A percentile compares a stretch with the other conserved stretches of the same genome.
Conservation (phyloP, 1,284 basidiomycete genomes). For the Ceratobasidium sp. region DNA sequence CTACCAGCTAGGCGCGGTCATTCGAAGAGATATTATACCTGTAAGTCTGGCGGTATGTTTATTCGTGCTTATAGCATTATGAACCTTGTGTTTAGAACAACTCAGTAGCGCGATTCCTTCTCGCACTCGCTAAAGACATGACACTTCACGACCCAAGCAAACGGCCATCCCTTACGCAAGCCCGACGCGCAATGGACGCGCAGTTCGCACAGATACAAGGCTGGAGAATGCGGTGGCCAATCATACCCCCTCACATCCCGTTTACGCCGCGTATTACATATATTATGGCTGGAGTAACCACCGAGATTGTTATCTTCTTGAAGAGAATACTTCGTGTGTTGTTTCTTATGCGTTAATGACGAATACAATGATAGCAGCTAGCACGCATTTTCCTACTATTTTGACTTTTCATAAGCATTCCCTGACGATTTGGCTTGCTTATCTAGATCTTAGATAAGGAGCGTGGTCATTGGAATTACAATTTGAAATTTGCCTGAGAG, state of each 20-base stretch:
- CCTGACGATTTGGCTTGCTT: too few species aligned
- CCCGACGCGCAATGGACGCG: not conserved
- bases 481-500: too few species aligned
- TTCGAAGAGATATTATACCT: not conserved
- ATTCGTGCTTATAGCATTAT: not conserved
- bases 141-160: not conserved
- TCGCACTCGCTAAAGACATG: slow-evolving; percentile 1
- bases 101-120: not conserved
- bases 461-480: too few species aligned
- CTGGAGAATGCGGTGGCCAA: slow-evolving; percentile 8
- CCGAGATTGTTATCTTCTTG: too few species aligned
- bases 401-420: too few species aligned
- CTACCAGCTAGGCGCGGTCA: not conserved
- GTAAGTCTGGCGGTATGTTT: not conserved
- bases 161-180: not conserved
- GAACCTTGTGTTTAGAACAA: not conserved
- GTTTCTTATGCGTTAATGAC: too few species aligned
- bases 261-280: too few species aligned
- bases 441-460: too few species aligned
- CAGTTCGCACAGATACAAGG: not conserved
- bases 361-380: too few species aligned
- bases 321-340: too few species aligned
- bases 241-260: not conserved
- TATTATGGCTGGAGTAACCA: too few species aligned
- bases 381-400: too few species aligned